A percentile compares a stretch with the other conserved stretches of the same genome.
phyloP scores from a whole-genome alignment of 345 rosid species.

The Aegle marmelos region DNA sequence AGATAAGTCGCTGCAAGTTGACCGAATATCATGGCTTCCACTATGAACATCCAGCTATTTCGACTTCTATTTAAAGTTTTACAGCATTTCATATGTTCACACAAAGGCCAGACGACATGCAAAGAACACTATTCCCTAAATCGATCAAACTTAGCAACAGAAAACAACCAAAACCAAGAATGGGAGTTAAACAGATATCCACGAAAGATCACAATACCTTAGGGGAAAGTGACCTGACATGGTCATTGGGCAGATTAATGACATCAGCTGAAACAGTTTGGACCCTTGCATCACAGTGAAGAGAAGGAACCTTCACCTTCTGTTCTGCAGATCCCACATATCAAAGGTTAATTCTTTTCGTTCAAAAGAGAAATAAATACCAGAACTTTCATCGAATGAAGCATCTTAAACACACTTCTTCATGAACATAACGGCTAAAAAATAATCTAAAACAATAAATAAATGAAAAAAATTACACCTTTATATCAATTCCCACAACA shows the following conservation, averaged over 20 bases:
- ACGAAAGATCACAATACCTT: slow-evolving; percentile 38
- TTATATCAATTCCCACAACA: slow-evolving; percentile 86
- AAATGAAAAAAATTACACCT: slow-evolving; percentile 43
- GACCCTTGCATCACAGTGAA: slow-evolving; percentile 75
- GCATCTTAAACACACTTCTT: background rate
- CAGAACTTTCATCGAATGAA: background rate
- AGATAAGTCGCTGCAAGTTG: background rate
- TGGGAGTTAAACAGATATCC: background rate
- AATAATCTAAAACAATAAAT: background rate
- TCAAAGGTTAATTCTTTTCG: background rate
- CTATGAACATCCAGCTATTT: background rate
- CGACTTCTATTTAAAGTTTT: background rate
- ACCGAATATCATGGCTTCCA: background rate
- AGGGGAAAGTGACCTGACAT: slow-evolving; percentile 67
- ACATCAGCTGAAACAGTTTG: slow-evolving; percentile 79
- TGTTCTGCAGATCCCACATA: slow-evolving; percentile 54
- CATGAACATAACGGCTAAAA: background rate
- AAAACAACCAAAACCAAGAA: background rate
- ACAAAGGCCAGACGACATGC: no score
- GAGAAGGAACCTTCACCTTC: slow-evolving; percentile 93
- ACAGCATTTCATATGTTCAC: background rate
- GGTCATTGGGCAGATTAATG: slow-evolving; percentile 51
- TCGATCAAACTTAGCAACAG: background rate
- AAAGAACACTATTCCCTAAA: background rate
- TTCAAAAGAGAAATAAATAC: background rate